phyloP scores from a whole-genome alignment of 495 filamentous ascomycete genomes.

The Hypoxylon lenormandii region DNA sequence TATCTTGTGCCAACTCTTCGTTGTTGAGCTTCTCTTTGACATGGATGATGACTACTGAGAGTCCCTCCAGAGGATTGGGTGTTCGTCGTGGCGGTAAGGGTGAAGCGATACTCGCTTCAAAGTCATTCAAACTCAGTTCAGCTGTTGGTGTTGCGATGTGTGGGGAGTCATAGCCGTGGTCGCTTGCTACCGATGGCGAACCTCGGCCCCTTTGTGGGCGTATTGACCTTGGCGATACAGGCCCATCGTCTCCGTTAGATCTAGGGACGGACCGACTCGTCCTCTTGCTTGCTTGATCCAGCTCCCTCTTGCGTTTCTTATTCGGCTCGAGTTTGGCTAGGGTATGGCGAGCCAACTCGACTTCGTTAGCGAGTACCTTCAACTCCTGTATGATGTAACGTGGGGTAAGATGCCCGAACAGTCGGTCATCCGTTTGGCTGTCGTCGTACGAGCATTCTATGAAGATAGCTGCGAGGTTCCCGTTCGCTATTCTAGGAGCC shows the following conservation, averaged over 20 bases:
- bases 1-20: conserved; percentile 69
- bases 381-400: conserved; percentile 83
- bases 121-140: conserved; percentile 53
- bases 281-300: conserved; percentile 34
- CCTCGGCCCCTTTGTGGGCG: conserved; percentile 36
- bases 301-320: conserved; percentile 59
- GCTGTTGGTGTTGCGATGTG: conserved; percentile 55
- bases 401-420: conserved; percentile 91
- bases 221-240: conserved; percentile 57
- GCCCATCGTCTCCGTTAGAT: conserved; percentile 43
- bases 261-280: conserved; percentile 12
- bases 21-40: conserved; percentile 79
- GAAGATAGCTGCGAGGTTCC: conserved; percentile 79
- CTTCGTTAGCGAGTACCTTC: conserved; percentile 73
- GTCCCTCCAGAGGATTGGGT: conserved; percentile 57
- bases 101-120: conserved; percentile 33
- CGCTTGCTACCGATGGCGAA: conserved; percentile 20
- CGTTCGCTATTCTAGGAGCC: conserved; percentile 79
- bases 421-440: conserved; percentile 73
- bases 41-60: conserved; percentile 80
- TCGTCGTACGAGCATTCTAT: conserved; percentile 96
- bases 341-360: conserved; percentile 59
- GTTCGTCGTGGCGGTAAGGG: conserved; percentile 13
- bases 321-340: conserved; percentile 43
- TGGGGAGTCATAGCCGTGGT: conserved; percentile 44